phyloP scores from a whole-genome alignment of 148 eudicot species.

The Rhododendron williamsianum region DNA sequence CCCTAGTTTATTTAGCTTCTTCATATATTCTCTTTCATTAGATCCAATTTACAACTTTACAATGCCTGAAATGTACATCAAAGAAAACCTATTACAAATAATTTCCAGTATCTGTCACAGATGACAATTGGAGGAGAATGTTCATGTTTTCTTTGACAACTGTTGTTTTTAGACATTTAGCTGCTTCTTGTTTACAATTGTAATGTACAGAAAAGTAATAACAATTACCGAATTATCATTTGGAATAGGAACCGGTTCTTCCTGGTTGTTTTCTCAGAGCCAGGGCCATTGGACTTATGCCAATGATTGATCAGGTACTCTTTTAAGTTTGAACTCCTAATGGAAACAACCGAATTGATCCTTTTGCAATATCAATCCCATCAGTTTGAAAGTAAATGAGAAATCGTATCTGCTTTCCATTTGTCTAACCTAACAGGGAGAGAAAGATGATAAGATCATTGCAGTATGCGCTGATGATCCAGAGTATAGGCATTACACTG shows the following conservation, averaged over 20 bases:
- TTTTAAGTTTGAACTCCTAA: neutral
- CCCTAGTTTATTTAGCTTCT: neutral
- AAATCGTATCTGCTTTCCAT: neutral
- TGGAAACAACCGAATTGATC: neutral
- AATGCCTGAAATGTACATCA: neutral
- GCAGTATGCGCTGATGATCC: constrained; percentile 96
- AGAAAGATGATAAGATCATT: constrained; percentile 85
- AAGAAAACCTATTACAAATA: neutral
- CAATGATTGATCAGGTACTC: constrained; percentile 88
- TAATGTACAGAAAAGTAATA: neutral
- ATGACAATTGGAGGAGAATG: neutral
- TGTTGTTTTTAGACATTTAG: neutral
- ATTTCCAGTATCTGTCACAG: neutral
- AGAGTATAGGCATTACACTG: constrained; percentile 63
- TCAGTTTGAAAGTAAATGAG: neutral
- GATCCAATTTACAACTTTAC: neutral
- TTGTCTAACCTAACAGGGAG: constrained; percentile 41
- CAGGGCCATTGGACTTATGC: constrained; percentile 91
- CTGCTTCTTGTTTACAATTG: neutral
- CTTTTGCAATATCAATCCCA: neutral
- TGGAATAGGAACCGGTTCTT: constrained; percentile 61
- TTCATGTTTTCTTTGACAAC: neutral
- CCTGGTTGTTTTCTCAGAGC: constrained; percentile 88
- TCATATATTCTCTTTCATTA: neutral
- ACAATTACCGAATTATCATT: neutral